Percentiles rank a stretch among this genome's conserved stretches.
Evolutionary conservation across 345 rosid species (phyloP).

Genomic region (Chamaenerion angustifolium): DNA sequence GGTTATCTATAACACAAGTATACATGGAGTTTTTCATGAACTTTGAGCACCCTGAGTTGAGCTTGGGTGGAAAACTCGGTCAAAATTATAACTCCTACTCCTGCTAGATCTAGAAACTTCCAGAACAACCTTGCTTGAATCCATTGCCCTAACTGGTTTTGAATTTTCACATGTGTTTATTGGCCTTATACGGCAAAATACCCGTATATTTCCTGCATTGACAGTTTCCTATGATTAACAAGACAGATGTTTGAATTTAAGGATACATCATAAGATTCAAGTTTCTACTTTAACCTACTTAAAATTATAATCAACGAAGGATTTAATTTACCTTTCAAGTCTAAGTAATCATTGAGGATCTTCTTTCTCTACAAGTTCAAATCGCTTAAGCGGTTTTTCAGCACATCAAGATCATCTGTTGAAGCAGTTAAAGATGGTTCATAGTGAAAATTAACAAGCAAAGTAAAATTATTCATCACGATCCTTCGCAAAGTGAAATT

Average conservation of each 20-base stretch:
- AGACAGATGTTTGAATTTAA: not conserved
- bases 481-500: too few species aligned
- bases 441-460: too few species aligned
- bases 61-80: conserved; percentile 47
- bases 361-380: conserved; percentile 48
- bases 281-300: too few species aligned
- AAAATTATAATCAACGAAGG: too few species aligned
- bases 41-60: conserved; percentile 53
- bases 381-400: conserved; percentile 25
- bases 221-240: not conserved
- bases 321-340: conserved; percentile 62
- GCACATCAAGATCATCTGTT: conserved; percentile 38
- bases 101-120: conserved; percentile 26
- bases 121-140: conserved; percentile 32
- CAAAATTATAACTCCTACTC: conserved; percentile 41
- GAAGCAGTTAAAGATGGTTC: conserved; percentile 3
- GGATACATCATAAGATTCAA: not conserved
- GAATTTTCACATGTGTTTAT: conserved; percentile 16
- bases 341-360: conserved; percentile 51
- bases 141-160: conserved; percentile 29
- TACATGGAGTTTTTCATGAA: not conserved
- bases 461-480: too few species aligned
- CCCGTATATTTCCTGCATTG: conserved; percentile 58
- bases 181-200: conserved; percentile 65
- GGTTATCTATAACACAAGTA: too few species aligned